Evolutionary conservation across 2,329 filamentous ascomycete species (phyloP).

Genomic region (Ascocoryne sarcoides): DNA sequence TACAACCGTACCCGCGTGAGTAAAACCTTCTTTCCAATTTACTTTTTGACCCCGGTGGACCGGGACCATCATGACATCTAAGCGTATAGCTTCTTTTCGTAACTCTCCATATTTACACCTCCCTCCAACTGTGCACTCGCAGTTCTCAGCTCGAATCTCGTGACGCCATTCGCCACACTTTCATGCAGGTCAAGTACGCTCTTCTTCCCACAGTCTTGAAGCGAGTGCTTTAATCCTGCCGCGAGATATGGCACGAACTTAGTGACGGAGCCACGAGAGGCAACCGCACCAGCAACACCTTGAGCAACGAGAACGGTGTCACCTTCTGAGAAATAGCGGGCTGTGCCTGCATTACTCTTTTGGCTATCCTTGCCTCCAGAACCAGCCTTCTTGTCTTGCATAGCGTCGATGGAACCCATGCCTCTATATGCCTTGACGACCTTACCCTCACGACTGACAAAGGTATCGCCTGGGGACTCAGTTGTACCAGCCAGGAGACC

Average conservation of each 20-base stretch:
- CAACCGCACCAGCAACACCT: constrained; percentile 82
- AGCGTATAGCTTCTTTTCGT: constrained; percentile 99
- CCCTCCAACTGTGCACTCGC: constrained; percentile 94
- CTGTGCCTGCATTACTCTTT: constrained; percentile 87
- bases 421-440: constrained; percentile 98
- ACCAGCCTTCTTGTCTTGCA: constrained; percentile 98
- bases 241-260: constrained; percentile 96
- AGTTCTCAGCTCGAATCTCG: constrained; percentile 90
- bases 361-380: constrained; percentile 66
- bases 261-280: constrained; percentile 74
- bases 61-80: too few species aligned
- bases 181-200: constrained; percentile 71
- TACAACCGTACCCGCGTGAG: too few species aligned
- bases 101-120: constrained; percentile 96
- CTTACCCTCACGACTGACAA: constrained; percentile 92
- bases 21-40: too few species aligned
- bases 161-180: constrained; percentile 61
- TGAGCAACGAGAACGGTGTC: constrained; percentile 92
- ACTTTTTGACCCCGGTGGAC: too few species aligned
- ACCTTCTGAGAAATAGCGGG: constrained; percentile 96
- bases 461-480: constrained; percentile 93
- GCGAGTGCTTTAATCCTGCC: constrained; percentile 90
- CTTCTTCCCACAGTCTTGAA: constrained; percentile 88
- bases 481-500: constrained; percentile 94
- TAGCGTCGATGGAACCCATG: constrained; percentile 97